Evolutionary conservation across 768 basidiomycete genomes (phyloP).

Genomic region (Hygrophorus pudorinus): DNA sequence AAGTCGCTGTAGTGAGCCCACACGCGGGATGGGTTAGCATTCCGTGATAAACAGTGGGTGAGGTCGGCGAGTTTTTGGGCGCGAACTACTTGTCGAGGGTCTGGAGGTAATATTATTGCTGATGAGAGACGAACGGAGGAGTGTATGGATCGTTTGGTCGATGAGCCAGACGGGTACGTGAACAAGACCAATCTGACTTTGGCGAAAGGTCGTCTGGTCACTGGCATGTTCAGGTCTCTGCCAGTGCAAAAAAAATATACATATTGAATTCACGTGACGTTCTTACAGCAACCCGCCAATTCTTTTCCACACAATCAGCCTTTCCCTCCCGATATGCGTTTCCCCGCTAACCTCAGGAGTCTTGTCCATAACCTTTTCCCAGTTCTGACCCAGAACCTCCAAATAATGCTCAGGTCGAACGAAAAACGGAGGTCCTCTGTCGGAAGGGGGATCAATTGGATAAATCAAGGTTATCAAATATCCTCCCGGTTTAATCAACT

Average conservation of each 20-base stretch:
- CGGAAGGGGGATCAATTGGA: conserved; percentile 37
- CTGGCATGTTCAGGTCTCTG: background rate
- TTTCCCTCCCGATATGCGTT: conserved; percentile 37
- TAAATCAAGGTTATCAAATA: conserved; percentile 51
- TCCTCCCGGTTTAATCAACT: conserved; percentile 51
- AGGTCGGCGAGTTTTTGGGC: conserved; percentile 18
- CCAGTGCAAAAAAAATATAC: too few species aligned
- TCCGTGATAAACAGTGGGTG: conserved; percentile 21
- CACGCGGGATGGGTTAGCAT: conserved; percentile 37
- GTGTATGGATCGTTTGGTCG: conserved; percentile 3
- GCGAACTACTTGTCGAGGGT: conserved; percentile 2
- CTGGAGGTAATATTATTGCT: conserved; percentile 3
- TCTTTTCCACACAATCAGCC: conserved; percentile 45
- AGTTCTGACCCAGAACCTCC: conserved; percentile 35
- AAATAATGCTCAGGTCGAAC: conserved; percentile 48
- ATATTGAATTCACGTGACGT: too few species aligned
- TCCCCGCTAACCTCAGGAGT: conserved; percentile 33
- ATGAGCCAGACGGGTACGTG: too few species aligned
- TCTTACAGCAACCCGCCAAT: conserved; percentile 6
- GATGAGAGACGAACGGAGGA: conserved; percentile 8
- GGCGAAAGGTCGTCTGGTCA: background rate
- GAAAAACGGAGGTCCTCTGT: conserved; percentile 53
- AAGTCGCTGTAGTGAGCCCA: conserved; percentile 60
- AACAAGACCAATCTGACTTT: too few species aligned
- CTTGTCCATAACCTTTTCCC: conserved; percentile 45